Evolutionary conservation across 176 grass and related monocot genomes (phyloP).

Genomic region (Thalia dealbata): DNA sequence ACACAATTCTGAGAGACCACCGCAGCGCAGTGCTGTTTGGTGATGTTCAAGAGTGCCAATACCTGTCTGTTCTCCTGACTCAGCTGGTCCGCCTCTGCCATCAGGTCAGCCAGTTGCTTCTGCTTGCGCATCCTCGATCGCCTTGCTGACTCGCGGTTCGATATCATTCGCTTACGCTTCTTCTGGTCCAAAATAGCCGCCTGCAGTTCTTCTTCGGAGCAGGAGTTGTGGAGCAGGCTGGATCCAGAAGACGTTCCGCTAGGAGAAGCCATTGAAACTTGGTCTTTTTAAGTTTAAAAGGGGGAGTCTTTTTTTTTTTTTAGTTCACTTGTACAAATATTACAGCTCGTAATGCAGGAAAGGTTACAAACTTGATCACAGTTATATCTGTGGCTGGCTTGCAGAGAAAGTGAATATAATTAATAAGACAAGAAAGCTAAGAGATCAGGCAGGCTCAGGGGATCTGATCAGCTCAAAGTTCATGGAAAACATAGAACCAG

Average conservation of each 20-base stretch:
- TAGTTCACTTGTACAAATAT: neutral
- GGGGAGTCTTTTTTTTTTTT: neutral
- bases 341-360: neutral
- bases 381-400: too few species aligned
- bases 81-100: slow-evolving; percentile 46
- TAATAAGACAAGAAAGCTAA: neutral
- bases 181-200: slow-evolving; percentile 47
- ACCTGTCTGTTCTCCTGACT: slow-evolving; percentile 63
- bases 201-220: slow-evolving; percentile 50
- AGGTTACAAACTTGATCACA: too few species aligned
- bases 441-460: neutral
- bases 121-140: slow-evolving; percentile 92
- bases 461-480: slow-evolving; percentile 22
- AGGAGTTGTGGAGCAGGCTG: slow-evolving; percentile 21
- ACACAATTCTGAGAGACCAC: slow-evolving; percentile 79
- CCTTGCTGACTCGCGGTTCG: slow-evolving; percentile 84
- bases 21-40: slow-evolving; percentile 42
- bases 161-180: slow-evolving; percentile 79
- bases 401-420: too few species aligned
- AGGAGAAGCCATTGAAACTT: slow-evolving; percentile 57
- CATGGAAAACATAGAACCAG: slow-evolving; percentile 99
- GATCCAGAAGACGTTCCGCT: slow-evolving; percentile 41
- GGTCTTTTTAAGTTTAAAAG: slow-evolving; percentile 21
- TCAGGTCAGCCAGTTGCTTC: slow-evolving; percentile 75
- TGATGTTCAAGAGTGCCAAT: slow-evolving; percentile 47